These are phyloP conservation scores for Pisolithus thermaeus DNA, from an alignment of 1,284 basidiomycete genomes.

Conservation along the genomic window DNA sequence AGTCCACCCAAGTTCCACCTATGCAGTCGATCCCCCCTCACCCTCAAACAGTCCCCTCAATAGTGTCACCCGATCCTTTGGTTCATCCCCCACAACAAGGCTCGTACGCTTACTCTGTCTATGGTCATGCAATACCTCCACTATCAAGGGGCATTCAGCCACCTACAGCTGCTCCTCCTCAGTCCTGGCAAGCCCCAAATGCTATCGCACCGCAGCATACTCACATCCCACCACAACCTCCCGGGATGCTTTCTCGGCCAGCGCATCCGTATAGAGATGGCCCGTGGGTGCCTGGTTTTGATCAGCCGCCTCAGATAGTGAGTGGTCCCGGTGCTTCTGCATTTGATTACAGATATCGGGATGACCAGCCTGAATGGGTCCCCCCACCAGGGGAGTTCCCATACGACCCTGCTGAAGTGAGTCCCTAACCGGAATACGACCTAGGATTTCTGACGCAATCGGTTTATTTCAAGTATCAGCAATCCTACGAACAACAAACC, in stretches of 20 bases:
- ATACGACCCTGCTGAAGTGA: constrained; percentile 47
- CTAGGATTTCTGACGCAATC: constrained; percentile 5
- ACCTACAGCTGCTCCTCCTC: constrained; percentile 43
- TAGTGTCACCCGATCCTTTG: constrained; percentile 25
- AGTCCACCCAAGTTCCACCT: constrained; percentile 19
- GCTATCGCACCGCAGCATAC: constrained; percentile 61
- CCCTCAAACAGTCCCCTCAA: constrained; percentile 25
- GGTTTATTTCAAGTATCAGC: constrained; percentile 33
- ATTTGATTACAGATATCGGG: constrained; percentile 55
- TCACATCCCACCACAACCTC: constrained; percentile 43
- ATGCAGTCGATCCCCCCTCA: constrained; percentile 28
- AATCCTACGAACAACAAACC: constrained; percentile 37
- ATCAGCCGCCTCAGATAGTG: constrained; percentile 43
- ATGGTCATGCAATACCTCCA: constrained; percentile 37
- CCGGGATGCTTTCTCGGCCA: constrained; percentile 44
- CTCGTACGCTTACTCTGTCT: constrained; percentile 44
- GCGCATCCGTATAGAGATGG: constrained; percentile 43
- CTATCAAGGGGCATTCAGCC: constrained; percentile 41
- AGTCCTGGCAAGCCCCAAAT: constrained; percentile 55
- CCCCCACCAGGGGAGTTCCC: constrained; percentile 42
- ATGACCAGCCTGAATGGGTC: constrained; percentile 50
- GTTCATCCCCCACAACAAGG: constrained; percentile 25
- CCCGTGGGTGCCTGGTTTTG: constrained; percentile 42
- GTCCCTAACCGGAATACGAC: constrained; percentile 13
- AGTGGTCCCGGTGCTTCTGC: constrained; percentile 32